Percentiles rank a stretch among this genome's conserved stretches.
Evolutionary conservation across 2,329 filamentous ascomycete species (phyloP).

Genomic region (Penicillium vulpinum): DNA sequence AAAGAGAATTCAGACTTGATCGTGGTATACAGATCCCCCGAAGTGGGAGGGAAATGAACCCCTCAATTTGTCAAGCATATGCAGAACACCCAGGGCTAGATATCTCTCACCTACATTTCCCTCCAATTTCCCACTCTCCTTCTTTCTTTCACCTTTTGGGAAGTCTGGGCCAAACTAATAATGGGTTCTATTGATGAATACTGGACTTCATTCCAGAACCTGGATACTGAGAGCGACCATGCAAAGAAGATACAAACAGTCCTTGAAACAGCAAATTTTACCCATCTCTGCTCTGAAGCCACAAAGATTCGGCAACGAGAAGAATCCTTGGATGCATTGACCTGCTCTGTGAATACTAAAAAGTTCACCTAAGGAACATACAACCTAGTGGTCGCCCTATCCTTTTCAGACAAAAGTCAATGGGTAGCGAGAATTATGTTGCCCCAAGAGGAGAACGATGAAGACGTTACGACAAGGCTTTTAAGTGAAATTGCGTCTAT

Average conservation of each 20-base stretch:
- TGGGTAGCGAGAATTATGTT: constrained; percentile 5
- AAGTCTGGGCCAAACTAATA: not conserved
- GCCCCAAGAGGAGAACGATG: not conserved
- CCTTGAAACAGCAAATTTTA: not conserved
- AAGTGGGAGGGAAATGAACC: too few species aligned
- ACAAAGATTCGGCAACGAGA: not conserved
- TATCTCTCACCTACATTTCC: not conserved
- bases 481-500: constrained; percentile 3
- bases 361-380: constrained; percentile 4
- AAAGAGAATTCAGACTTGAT: too few species aligned
- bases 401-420: constrained; percentile 2
- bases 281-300: constrained; percentile 4
- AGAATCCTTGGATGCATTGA: not conserved
- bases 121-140: not conserved
- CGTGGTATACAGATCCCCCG: too few species aligned
- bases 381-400: constrained; percentile 5
- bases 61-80: too few species aligned
- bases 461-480: not conserved
- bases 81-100: too few species aligned
- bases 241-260: not conserved
- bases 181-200: not conserved
- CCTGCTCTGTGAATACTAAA: not conserved
- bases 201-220: not conserved
- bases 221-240: not conserved
- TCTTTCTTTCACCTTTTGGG: not conserved